Percentiles rank a stretch among this genome's conserved stretches.
These are phyloP conservation scores for Penicillium parvum DNA, from an alignment of 495 filamentous ascomycete species.

Conservation along the genomic window DNA sequence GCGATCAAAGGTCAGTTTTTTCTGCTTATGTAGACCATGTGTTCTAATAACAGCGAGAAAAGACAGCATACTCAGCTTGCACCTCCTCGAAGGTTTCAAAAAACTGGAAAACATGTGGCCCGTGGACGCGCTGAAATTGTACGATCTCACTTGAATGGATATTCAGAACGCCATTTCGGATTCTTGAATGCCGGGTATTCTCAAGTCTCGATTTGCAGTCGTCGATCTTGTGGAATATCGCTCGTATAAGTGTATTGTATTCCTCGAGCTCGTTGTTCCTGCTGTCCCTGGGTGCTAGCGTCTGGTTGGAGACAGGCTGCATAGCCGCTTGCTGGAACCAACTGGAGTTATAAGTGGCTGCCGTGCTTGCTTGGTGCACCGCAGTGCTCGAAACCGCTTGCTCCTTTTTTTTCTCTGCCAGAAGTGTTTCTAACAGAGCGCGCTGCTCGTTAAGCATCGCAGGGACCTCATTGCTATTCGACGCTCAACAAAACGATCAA, in stretches of 20 bases:
- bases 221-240: constrained; percentile 12
- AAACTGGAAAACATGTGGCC: neutral
- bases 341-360: too few relatives aligned
- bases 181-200: neutral
- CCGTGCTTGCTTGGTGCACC: too few relatives aligned
- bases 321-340: too few relatives aligned
- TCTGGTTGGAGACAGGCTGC: too few relatives aligned
- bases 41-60: too few relatives aligned
- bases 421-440: constrained; percentile 1
- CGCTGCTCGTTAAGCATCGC: constrained; percentile 7
- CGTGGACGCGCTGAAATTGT: constrained; percentile 4
- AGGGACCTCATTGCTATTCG: constrained; percentile 1
- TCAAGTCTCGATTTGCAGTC: constrained; percentile 9
- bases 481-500: neutral
- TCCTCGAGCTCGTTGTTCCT: neutral
- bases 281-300: neutral
- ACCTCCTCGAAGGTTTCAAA: too few relatives aligned
- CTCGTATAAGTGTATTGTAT: constrained; percentile 8
- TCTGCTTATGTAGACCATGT: too few relatives aligned
- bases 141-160: constrained; percentile 8
- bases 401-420: neutral
- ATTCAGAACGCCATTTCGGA: constrained; percentile 11
- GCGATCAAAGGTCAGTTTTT: too few relatives aligned
- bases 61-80: too few relatives aligned
- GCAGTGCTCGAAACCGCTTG: neutral